phyloP scores from a whole-genome alignment of 768 basidiomycete genomes.

The Mycena galericulata region DNA sequence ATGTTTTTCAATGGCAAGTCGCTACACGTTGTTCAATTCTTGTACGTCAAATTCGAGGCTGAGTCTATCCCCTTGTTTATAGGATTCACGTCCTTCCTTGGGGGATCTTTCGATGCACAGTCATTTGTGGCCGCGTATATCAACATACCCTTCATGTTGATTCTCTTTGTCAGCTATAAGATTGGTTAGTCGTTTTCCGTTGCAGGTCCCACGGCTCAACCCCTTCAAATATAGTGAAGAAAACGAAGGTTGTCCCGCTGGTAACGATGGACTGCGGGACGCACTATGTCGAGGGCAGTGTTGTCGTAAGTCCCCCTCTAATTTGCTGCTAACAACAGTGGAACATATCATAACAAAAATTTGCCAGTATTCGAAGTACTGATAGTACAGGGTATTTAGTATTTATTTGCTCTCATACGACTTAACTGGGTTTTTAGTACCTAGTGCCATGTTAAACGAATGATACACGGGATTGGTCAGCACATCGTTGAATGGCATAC shows the following conservation, averaged over 20 bases:
- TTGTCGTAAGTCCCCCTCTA: constrained; percentile 36
- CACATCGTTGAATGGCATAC: no score
- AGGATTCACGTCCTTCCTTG: constrained; percentile 32
- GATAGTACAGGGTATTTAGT: no score
- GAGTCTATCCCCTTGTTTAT: no score
- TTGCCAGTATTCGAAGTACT: no score
- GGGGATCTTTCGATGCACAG: constrained; percentile 27
- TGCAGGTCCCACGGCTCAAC: neutral
- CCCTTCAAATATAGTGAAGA: no score
- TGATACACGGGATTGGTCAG: no score
- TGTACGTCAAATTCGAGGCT: no score
- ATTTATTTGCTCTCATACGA: no score
- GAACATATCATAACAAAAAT: no score
- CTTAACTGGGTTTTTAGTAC: no score
- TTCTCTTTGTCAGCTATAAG: constrained; percentile 41
- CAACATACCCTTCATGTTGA: constrained; percentile 39
- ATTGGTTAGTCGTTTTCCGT: neutral
- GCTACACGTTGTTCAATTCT: neutral
- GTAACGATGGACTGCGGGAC: constrained; percentile 36
- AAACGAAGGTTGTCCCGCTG: constrained; percentile 30
- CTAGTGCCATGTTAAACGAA: no score
- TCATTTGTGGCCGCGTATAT: constrained; percentile 38
- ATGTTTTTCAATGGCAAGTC: constrained; percentile 35
- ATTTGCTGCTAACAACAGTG: no score
- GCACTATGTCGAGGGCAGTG: constrained; percentile 37